Evolutionary conservation across 2,329 filamentous ascomycete genomes (phyloP).

Genomic region (Colletotrichum lindemuthianum): DNA sequence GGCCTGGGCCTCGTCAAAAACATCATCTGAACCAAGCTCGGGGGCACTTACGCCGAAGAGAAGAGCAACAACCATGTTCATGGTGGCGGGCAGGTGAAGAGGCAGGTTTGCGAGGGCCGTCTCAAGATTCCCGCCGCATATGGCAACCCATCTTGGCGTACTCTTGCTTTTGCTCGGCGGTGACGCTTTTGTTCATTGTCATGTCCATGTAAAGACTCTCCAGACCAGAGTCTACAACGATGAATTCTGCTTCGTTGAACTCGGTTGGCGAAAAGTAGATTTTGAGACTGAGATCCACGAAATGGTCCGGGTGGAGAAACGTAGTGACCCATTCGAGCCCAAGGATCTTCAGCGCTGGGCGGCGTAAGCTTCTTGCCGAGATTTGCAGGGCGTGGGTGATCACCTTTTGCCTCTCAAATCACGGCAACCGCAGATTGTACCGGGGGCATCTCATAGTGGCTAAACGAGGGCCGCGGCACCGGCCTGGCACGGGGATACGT

Average conservation of each 20-base stretch:
- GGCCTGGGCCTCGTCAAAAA: constrained; percentile 33
- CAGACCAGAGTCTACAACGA: constrained; percentile 46
- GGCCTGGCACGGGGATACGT: constrained; percentile 39
- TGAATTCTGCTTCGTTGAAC: constrained; percentile 45
- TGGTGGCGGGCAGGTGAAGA: constrained; percentile 45
- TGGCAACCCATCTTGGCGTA: constrained; percentile 37
- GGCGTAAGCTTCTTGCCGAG: background rate
- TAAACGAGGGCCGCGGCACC: constrained; percentile 11
- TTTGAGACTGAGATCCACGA: constrained; percentile 45
- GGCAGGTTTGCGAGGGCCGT: constrained; percentile 45
- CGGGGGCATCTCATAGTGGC: constrained; percentile 34
- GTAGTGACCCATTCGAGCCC: constrained; percentile 42
- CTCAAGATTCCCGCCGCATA: constrained; percentile 45
- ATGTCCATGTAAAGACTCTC: constrained; percentile 44
- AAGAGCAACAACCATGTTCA: constrained; percentile 40
- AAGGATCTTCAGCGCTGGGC: constrained; percentile 13
- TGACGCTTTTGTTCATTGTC: constrained; percentile 12
- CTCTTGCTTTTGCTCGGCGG: constrained; percentile 38
- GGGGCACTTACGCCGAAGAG: constrained; percentile 37
- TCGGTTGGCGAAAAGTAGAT: constrained; percentile 46
- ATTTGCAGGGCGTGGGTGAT: background rate
- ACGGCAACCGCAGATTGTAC: constrained; percentile 31
- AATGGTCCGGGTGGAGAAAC: constrained; percentile 43
- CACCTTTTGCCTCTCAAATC: constrained; percentile 33
- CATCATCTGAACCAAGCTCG: background rate